phyloP scores from a whole-genome alignment of 371 early-diverging fungal species.

The Mortierella polycephala region DNA sequence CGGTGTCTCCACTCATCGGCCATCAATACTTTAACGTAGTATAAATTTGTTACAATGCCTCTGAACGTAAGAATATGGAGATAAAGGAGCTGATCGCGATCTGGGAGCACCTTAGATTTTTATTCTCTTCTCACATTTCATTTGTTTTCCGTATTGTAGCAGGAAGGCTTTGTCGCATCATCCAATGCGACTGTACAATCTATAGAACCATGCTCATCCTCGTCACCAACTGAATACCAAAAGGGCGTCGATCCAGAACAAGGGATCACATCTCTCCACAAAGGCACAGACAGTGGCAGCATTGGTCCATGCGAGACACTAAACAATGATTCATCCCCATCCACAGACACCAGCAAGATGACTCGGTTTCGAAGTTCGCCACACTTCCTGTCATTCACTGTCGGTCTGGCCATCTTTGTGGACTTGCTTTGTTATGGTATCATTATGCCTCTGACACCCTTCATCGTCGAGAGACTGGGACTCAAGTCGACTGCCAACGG shows the following conservation, averaged over 20 bases:
- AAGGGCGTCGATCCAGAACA: constrained; percentile 8
- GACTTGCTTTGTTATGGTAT: constrained; percentile 46
- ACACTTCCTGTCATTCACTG: constrained; percentile 33
- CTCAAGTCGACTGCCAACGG: constrained; percentile 41
- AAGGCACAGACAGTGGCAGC: background rate
- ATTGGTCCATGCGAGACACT: constrained; percentile 9
- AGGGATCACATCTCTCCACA: background rate
- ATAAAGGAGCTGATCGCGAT: too few species aligned
- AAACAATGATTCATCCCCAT: background rate
- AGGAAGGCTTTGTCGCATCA: too few species aligned
- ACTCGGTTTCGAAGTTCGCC: constrained; percentile 22
- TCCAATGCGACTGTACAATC: too few species aligned
- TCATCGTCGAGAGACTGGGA: constrained; percentile 32
- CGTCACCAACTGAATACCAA: background rate
- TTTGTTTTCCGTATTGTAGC: too few species aligned
- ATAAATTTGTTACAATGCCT: too few species aligned
- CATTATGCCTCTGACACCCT: constrained; percentile 51
- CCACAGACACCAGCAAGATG: constrained; percentile 9
- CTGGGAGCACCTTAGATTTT: too few species aligned
- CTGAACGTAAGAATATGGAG: too few species aligned
- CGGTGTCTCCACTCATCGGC: too few species aligned
- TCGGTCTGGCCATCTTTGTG: constrained; percentile 41
- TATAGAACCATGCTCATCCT: background rate
- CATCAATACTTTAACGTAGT: too few species aligned
- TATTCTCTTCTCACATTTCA: too few species aligned